Conservation (phyloP, 2,329 filamentous ascomycete genomes). For the Penicillium sp. region DNA sequence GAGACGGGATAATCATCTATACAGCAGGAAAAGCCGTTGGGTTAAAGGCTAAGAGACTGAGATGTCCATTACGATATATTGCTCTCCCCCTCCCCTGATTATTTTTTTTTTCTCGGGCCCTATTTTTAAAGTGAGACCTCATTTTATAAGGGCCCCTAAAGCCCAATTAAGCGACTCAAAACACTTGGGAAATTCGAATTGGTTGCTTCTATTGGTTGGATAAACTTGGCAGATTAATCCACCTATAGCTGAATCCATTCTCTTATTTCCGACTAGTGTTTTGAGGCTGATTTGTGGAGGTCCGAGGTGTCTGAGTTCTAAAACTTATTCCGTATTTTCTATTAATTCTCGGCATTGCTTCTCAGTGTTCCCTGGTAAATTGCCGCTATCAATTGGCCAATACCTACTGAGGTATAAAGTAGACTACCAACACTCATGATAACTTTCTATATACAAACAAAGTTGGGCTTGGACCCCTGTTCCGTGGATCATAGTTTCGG, state of each 20-base stretch:
- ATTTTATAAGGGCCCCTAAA: not conserved
- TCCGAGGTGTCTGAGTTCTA: not conserved
- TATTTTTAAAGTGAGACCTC: constrained; percentile 6
- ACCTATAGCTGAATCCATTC: not conserved
- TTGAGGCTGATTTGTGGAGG: not conserved
- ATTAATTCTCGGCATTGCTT: not conserved
- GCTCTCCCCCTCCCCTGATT: not conserved
- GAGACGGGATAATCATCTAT: not conserved
- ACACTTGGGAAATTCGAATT: not conserved
- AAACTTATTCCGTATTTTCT: not conserved
- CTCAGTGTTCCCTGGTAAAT: too few relatives aligned
- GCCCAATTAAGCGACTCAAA: not conserved
- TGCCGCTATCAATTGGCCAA: too few relatives aligned
- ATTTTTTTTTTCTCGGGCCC: not conserved
- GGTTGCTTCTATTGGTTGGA: not conserved
- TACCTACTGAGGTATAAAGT: not conserved
- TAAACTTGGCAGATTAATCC: not conserved
- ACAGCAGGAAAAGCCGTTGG: not conserved
- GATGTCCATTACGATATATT: not conserved
- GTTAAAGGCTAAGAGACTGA: not conserved
- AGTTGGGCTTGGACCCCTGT: not conserved
- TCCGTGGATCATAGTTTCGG: not conserved
- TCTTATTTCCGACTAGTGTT: not conserved
- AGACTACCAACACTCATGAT: not conserved
- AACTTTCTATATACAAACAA: not conserved